phyloP scores from a whole-genome alignment of 495 filamentous ascomycete genomes.

The Aspergillus carlsbadensis region DNA sequence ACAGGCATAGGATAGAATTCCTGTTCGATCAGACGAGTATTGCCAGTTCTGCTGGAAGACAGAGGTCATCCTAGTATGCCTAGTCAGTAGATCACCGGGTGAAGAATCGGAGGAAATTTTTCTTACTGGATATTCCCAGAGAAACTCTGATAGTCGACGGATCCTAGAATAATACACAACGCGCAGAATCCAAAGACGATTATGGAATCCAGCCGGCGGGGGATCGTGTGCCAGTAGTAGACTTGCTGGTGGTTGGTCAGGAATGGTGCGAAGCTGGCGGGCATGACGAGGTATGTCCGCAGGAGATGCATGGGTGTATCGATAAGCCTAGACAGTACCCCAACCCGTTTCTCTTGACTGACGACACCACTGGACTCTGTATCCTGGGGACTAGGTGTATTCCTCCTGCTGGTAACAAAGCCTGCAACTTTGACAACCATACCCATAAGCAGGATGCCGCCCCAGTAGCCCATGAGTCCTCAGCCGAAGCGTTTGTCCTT shows the following conservation, averaged over 20 bases:
- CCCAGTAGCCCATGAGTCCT: slow-evolving; percentile 19
- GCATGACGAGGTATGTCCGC: slow-evolving; percentile 17
- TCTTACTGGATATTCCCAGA: slow-evolving; percentile 10
- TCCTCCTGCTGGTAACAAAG: background rate
- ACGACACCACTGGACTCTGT: too few species aligned
- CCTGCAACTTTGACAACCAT: slow-evolving; percentile 1
- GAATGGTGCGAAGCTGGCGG: slow-evolving; percentile 18
- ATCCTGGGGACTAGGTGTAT: too few species aligned
- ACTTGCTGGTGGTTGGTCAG: slow-evolving; percentile 20
- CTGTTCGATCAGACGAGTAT: slow-evolving; percentile 35
- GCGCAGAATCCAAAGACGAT: slow-evolving; percentile 26
- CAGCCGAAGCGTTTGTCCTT: slow-evolving; percentile 12
- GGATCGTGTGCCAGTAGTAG: slow-evolving; percentile 13
- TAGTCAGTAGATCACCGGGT: background rate
- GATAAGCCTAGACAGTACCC: background rate
- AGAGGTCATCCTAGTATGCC: background rate
- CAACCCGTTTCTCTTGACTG: too few species aligned
- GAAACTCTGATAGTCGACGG: slow-evolving; percentile 23
- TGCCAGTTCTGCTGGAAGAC: slow-evolving; percentile 19
- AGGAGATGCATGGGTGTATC: background rate
- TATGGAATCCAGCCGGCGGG: slow-evolving; percentile 25
- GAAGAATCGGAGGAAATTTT: background rate
- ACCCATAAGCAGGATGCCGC: slow-evolving; percentile 6
- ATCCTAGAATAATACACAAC: slow-evolving; percentile 23
- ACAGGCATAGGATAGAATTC: slow-evolving; percentile 35